Evolutionary conservation across 148 eudicot species (phyloP), one percentile per base, ranked within the genome.

Genomic region (Cornus kousa): DNA sequence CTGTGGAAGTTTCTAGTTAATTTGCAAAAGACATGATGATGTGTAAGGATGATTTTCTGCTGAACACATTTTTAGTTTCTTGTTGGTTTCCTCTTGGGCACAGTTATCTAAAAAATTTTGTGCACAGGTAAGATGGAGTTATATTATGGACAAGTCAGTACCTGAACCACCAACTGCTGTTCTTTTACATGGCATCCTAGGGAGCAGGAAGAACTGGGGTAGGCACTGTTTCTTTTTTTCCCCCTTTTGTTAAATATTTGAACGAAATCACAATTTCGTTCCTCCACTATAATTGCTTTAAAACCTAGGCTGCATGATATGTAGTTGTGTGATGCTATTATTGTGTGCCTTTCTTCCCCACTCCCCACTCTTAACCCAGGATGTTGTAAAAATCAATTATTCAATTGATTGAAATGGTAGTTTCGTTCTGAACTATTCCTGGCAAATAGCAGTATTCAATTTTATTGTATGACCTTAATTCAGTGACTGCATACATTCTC

Each of bases 121-220:
- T 32, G 55, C 50, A 35, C 86, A 94, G 98, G 98, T 92, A 72
- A 86, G 85, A 78, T 94, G 97, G 98, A 92, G 91, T 82, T 92
- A 91, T 87, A 87, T 92, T 71, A 82, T 89, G 91, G 93, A 85
- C 81, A 91, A 81, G 81, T 82, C 97, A 69, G 92, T 76, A 69
- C 91, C 92, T 76, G 89, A 88, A 64, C 97, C 98, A 53, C 98
- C 98, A 74, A 94, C 98, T 28, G 98, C 98, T 86, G 95, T 94
- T 83, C 93, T 94, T 79, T 70, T 94, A 78, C 97, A 94, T 82
- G 98, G 98, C 74, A 94, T 94, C 79, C 87, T 94, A 24, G 98
- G 98, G 66, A 80, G 98, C 89, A 90, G 95, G 87, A 94, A 94
- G 86, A 94, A 94, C 77, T 94, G 98, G 98, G 94, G 98, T 94